A percentile compares a stretch with the other conserved stretches of the same genome.
These are phyloP conservation scores for Penicillium longicatenatum DNA, from an alignment of 495 filamentous ascomycete species.

Conservation along the genomic window DNA sequence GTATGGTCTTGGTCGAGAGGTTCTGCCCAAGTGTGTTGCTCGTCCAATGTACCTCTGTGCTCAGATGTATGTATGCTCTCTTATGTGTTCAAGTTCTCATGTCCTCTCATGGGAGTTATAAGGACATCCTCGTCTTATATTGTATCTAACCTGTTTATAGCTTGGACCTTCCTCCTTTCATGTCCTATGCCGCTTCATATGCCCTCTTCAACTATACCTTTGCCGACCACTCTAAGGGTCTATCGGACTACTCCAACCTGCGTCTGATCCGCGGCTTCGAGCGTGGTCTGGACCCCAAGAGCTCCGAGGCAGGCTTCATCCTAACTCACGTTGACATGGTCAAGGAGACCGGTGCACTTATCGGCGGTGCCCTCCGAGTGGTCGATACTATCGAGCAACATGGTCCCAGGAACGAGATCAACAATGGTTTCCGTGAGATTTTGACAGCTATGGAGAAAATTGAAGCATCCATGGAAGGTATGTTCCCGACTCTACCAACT, in stretches of 20 bases:
- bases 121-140: neutral
- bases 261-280: slow-evolving; percentile 88
- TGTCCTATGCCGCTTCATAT: slow-evolving; percentile 93
- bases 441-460: slow-evolving; percentile 66
- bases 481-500: slow-evolving; percentile 9
- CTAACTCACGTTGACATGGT: slow-evolving; percentile 86
- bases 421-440: slow-evolving; percentile 62
- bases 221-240: slow-evolving; percentile 61
- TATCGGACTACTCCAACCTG: slow-evolving; percentile 71
- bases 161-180: slow-evolving; percentile 68
- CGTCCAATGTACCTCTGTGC: slow-evolving; percentile 77
- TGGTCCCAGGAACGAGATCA: slow-evolving; percentile 55
- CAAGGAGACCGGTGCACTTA: slow-evolving; percentile 68
- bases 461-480: slow-evolving; percentile 78
- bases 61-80: slow-evolving; percentile 62
- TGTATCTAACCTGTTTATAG: slow-evolving; percentile 21
- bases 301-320: slow-evolving; percentile 92
- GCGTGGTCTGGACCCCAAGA: slow-evolving; percentile 76
- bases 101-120: neutral
- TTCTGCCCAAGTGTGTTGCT: slow-evolving; percentile 69
- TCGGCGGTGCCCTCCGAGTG: slow-evolving; percentile 65
- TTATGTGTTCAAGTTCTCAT: neutral
- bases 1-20: slow-evolving; percentile 74
- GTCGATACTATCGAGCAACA: slow-evolving; percentile 58
- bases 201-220: slow-evolving; percentile 88